Evolutionary conservation across 2,329 filamentous ascomycete species (phyloP).

Genomic region (Rhynchosporium secalis): DNA sequence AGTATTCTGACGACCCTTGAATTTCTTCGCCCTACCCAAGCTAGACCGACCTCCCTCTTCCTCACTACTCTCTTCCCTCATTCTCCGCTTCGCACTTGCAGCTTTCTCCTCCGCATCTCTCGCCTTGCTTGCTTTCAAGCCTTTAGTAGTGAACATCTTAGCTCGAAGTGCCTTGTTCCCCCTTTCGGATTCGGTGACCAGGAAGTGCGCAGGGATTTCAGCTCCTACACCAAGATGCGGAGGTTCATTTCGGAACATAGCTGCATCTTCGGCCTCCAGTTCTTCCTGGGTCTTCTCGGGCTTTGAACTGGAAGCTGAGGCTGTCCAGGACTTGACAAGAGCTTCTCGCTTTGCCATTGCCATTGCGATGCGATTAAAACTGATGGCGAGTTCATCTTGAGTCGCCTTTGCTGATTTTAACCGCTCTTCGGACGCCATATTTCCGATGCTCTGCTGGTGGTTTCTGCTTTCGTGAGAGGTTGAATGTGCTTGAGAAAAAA

Average conservation of each 20-base stretch:
- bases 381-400: slow-evolving; percentile 36
- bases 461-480: not conserved
- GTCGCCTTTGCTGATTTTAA: slow-evolving; percentile 29
- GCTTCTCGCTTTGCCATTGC: slow-evolving; percentile 39
- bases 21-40: slow-evolving; percentile 40
- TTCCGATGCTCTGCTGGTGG: not conserved
- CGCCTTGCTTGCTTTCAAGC: slow-evolving; percentile 38
- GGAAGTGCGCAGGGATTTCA: slow-evolving; percentile 36
- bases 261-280: slow-evolving; percentile 39
- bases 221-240: slow-evolving; percentile 39
- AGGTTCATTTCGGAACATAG: slow-evolving; percentile 35
- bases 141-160: slow-evolving; percentile 37
- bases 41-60: slow-evolving; percentile 41
- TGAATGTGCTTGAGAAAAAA: not conserved
- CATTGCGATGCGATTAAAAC: slow-evolving; percentile 39
- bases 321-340: slow-evolving; percentile 38
- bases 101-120: slow-evolving; percentile 40
- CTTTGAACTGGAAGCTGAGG: slow-evolving; percentile 29
- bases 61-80: slow-evolving; percentile 39
- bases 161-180: slow-evolving; percentile 39
- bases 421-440: slow-evolving; percentile 28
- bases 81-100: slow-evolving; percentile 36
- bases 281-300: slow-evolving; percentile 37
- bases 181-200: slow-evolving; percentile 35
- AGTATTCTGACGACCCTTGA: slow-evolving; percentile 23